A percentile compares a stretch with the other conserved stretches of the same genome.
These are phyloP conservation scores for Ustilago curta DNA, from an alignment of 1,284 basidiomycete species.

Conservation along the genomic window DNA sequence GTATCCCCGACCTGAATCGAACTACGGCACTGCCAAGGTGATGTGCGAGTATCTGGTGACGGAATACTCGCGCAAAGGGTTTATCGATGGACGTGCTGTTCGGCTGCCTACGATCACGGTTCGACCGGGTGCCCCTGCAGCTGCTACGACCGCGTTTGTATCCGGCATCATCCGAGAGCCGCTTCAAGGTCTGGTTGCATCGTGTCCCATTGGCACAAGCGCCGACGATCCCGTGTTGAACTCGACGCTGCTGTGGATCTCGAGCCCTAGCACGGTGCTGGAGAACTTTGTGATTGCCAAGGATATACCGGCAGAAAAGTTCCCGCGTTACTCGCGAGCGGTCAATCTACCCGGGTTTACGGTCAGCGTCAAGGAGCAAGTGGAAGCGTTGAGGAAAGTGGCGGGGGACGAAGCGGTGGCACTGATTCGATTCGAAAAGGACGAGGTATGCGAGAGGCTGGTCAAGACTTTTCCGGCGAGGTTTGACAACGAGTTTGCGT, in stretches of 20 bases:
- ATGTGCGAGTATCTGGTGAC: conserved; percentile 55
- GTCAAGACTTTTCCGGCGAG: conserved; percentile 41
- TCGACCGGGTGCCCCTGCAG: conserved; percentile 47
- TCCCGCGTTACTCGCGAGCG: conserved; percentile 22
- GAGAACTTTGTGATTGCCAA: conserved; percentile 51
- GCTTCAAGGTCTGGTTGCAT: conserved; percentile 34
- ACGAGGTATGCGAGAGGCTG: conserved; percentile 49
- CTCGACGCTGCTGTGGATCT: conserved; percentile 36
- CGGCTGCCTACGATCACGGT: conserved; percentile 50
- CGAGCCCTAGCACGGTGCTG: conserved; percentile 43
- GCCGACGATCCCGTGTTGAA: conserved; percentile 38
- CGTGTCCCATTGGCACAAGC: conserved; percentile 47
- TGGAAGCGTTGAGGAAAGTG: conserved; percentile 49
- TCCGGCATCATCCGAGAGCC: conserved; percentile 56
- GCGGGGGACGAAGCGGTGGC: conserved; percentile 42
- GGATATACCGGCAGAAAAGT: conserved; percentile 25
- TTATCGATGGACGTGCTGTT: conserved; percentile 47
- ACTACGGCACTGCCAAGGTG: conserved; percentile 53
- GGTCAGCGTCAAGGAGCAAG: conserved; percentile 41
- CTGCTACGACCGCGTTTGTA: conserved; percentile 53
- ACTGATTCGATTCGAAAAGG: conserved; percentile 53
- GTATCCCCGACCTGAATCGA: conserved; percentile 42
- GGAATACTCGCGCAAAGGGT: conserved; percentile 51
- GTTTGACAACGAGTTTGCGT: conserved; percentile 48
- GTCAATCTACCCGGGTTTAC: conserved; percentile 56